Conservation (phyloP, 2,329 filamentous ascomycete species). For the Hypomyces rosellus region DNA sequence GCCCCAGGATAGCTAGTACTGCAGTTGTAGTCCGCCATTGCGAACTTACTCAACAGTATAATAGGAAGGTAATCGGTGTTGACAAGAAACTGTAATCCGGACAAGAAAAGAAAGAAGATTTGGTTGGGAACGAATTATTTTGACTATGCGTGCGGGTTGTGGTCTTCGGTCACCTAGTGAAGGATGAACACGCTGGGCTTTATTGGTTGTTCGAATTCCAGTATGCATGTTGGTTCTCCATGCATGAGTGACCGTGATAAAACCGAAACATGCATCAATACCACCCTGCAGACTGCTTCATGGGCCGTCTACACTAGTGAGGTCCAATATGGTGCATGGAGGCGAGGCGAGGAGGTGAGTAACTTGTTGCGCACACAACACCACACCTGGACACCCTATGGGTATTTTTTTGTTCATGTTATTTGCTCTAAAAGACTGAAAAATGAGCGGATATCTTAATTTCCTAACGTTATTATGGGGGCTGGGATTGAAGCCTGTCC, state of each 20-base stretch:
- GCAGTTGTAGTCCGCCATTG: neutral
- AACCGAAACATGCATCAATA: conserved; percentile 15
- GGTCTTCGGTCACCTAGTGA: neutral
- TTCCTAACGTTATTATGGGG: too few relatives aligned
- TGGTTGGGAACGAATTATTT: neutral
- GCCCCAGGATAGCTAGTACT: neutral
- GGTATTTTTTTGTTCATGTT: too few relatives aligned
- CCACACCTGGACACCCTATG: too few relatives aligned
- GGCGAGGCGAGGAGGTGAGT: neutral
- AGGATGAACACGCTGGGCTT: neutral
- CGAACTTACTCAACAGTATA: neutral
- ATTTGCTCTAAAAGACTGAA: too few relatives aligned
- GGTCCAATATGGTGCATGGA: neutral
- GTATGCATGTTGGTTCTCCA: neutral
- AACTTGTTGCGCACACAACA: too few relatives aligned
- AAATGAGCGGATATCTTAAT: too few relatives aligned
- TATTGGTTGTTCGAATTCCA: neutral
- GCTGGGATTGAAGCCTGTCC: too few relatives aligned
- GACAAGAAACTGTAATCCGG: neutral
- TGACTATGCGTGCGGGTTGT: neutral
- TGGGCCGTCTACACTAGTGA: neutral
- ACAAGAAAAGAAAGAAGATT: neutral
- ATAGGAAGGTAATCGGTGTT: neutral
- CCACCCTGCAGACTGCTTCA: conserved; percentile 13
- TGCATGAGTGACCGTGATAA: neutral